Base-by-base conservation (phyloP, 257 asterid genomes). In the Solanum sejunctum region DNA sequence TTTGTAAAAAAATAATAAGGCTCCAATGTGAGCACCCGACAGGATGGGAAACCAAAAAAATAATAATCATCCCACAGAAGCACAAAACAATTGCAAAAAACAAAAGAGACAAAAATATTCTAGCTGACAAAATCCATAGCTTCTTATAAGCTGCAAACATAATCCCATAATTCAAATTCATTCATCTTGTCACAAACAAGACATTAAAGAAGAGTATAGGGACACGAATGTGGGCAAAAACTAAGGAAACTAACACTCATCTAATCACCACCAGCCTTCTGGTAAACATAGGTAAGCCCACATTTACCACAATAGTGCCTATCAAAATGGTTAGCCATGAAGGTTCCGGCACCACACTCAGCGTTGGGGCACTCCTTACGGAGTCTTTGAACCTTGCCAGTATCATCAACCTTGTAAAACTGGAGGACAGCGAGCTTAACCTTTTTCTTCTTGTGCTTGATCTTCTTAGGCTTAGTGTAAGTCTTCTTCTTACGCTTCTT, bases 401-500 rank as follows among this genome's bases (percentile, higher is more conserved):
- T 81, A 51, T 88, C 90, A 77, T 88, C 90, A 10, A 88, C 89
- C 89, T 84, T 86, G 87, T 86, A 88, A 72, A 86, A 88, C 89
- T 86, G 89, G 49, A 88, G 73, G 23, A 84, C 86, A 11, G 90
- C 81, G 75, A 88, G 90, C 90, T 88, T 86, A 28, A 88, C 90
- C 89, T 86, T 88, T 86, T 84, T 88, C 72, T 88, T 56, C 90
- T 88, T 88, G 81, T 88, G 90, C 87, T 88, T 88, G 83, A 88
- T 86, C 87, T 88, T 88, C 89, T 88, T 88, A 3, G 90, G 90
- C 85, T 88, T 88, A 20, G 90, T 88, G 87, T 88, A 88, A 64
- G 90, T 88, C 89, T 88, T 88, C 89, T 88, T 88, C 90, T 88
- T 88, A 16, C 90, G 87, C 86, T 88, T 88, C 84, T 86, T 88